These are phyloP conservation scores for Catenaria anguillulae DNA, from an alignment of 371 early-diverging fungal genomes.

Conservation along the genomic window DNA sequence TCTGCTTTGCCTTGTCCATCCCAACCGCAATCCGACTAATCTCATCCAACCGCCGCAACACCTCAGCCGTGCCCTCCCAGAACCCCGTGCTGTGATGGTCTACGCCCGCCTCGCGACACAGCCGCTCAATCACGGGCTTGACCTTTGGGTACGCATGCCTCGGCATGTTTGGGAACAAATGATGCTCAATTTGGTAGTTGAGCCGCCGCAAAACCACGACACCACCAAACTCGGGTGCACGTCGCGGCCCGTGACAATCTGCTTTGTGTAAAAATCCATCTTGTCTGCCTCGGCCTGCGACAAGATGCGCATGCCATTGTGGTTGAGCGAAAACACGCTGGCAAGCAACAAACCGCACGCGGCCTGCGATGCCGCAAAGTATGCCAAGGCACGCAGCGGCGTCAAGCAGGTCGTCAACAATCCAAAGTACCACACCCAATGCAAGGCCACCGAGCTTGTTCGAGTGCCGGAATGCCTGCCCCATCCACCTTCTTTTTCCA, in stretches of 20 bases:
- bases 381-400: conserved; percentile 29
- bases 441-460: conserved; percentile 41
- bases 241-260: conserved; percentile 67
- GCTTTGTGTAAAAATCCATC: conserved; percentile 63
- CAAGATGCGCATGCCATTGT: conserved; percentile 77
- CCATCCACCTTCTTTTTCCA: conserved; percentile 29
- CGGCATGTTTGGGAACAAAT: conserved; percentile 69
- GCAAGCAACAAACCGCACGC: conserved; percentile 63
- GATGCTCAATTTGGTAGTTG: conserved; percentile 71
- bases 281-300: conserved; percentile 46
- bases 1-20: conserved; percentile 8
- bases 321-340: conserved; percentile 68
- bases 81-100: conserved; percentile 54
- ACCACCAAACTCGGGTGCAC: conserved; percentile 40
- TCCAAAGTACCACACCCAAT: conserved; percentile 54
- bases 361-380: conserved; percentile 51
- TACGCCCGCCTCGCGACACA: conserved; percentile 58
- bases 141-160: conserved; percentile 53
- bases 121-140: conserved; percentile 41
- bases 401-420: conserved; percentile 28
- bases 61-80: conserved; percentile 53
- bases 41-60: conserved; percentile 42
- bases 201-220: conserved; percentile 72
- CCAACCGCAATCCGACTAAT: conserved; percentile 42
- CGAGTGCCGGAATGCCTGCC: conserved; percentile 28